Base-by-base conservation (phyloP, 2,329 filamentous ascomycete genomes). In the Teratosphaeria destructans region DNA sequence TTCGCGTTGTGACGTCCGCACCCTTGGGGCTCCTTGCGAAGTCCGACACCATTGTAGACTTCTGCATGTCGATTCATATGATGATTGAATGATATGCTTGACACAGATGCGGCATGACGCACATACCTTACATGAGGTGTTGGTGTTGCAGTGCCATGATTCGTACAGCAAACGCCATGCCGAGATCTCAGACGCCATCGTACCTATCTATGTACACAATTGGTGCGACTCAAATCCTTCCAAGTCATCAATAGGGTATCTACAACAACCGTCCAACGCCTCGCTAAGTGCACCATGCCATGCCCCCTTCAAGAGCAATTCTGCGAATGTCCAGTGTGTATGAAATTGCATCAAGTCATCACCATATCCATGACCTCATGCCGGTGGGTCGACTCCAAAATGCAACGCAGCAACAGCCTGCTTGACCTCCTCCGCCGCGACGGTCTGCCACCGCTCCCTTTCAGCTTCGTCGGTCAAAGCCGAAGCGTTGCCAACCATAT, bases 381-480 rank as follows among this genome's bases (percentile, higher is more conserved):
- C n/a, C 43, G n/a, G 43, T 23, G 58, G 4, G 23, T 19, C n/a
- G 19, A 23, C 43, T n/a, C 52, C 63, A 59, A 62, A 55, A 27
- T 63, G 55, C 37, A 77, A 63, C 6, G 66, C 65, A 56, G 71
- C 70, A 16, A 96, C 79, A 16, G 90, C 90, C 66, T 81, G 85
- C 61, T 85, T 83, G 3, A 96, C 93, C 75, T 96, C 91, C 53
- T 85, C 82, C 19, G 80, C 83, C 14, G 91, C 92, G 68, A 90
- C 81, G 66, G 82, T 84, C 75, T 95, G 89, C 82, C 90, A 90
- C 55, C 81, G 82, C 64, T 82, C 82, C 60, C 85, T 82, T 59
- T 84, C 83, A 32, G 84, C 82, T 26, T 87, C 81, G 67, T 88
- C 83, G 4, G 75, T 70, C 34, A 94, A 79, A 26, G 74, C 75